Evolutionary conservation across 352 stramenopile species (phyloP).

Genomic region (Globisporangium spinosum): DNA sequence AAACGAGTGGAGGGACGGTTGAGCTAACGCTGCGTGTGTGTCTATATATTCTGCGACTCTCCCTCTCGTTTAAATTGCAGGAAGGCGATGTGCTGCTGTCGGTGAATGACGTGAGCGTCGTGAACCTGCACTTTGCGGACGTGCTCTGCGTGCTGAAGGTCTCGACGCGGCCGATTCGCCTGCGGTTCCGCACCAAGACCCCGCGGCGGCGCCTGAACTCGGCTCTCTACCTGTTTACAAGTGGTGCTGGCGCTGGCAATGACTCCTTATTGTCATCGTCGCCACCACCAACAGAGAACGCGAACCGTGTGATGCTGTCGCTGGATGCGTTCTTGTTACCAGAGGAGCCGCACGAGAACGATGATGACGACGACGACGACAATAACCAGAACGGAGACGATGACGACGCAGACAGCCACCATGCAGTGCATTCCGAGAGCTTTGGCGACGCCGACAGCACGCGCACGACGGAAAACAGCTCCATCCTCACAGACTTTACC

Average conservation of each 20-base stretch:
- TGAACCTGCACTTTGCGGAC: slow-evolving; percentile 58
- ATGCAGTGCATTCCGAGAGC: slow-evolving; percentile 69
- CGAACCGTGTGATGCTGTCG: slow-evolving; percentile 9
- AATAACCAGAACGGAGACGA: slow-evolving; percentile 30
- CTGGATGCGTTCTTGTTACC: slow-evolving; percentile 34
- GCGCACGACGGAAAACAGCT: slow-evolving; percentile 70
- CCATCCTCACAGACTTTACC: slow-evolving; percentile 51
- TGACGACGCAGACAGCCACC: slow-evolving; percentile 64
- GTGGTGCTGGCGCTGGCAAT: slow-evolving; percentile 14
- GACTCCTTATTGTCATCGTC: neutral
- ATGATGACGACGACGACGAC: slow-evolving; percentile 29
- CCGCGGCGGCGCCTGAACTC: slow-evolving; percentile 19
- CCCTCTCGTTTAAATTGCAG: slow-evolving; percentile 19
- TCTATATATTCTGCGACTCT: slow-evolving; percentile 7
- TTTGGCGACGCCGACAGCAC: slow-evolving; percentile 74
- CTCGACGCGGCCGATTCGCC: slow-evolving; percentile 56
- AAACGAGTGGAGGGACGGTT: neutral
- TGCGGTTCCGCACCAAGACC: slow-evolving; percentile 47
- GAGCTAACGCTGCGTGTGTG: slow-evolving; percentile 5
- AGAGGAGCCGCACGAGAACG: slow-evolving; percentile 41
- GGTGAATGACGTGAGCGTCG: slow-evolving; percentile 66
- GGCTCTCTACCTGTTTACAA: neutral
- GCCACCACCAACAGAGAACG: neutral
- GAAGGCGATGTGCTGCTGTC: slow-evolving; percentile 69
- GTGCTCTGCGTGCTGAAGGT: slow-evolving; percentile 68